phyloP scores from a whole-genome alignment of 169 alveolate species.

The Miamiensis avidus region DNA sequence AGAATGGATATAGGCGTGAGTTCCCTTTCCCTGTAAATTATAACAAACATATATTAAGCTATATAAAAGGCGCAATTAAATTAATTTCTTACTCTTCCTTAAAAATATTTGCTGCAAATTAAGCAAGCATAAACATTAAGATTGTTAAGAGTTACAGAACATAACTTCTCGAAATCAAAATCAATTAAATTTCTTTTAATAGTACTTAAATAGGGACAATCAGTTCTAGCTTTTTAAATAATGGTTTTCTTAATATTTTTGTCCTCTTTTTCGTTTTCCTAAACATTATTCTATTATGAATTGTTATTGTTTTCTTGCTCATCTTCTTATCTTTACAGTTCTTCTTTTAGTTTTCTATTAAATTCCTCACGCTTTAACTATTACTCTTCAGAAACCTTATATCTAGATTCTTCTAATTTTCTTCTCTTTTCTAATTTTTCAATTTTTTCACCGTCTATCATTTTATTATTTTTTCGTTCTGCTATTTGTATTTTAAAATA shows the following conservation, averaged over 20 bases:
- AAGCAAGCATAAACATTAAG: slow-evolving; percentile 97
- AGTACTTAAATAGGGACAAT: slow-evolving; percentile 96
- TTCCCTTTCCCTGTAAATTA: slow-evolving; percentile 26
- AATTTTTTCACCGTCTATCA: no score
- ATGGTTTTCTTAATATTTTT: slow-evolving; percentile 20
- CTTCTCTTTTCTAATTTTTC: not conserved
- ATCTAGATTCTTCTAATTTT: not conserved
- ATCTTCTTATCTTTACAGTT: not conserved
- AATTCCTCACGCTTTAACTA: not conserved
- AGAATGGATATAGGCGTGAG: slow-evolving; percentile 96
- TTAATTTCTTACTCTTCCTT: slow-evolving; percentile 79
- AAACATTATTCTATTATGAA: no score
- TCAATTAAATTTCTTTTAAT: slow-evolving; percentile 95
- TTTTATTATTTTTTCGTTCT: no score
- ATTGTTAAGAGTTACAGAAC: slow-evolving; percentile 95
- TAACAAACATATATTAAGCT: no score
- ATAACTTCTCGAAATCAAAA: slow-evolving; percentile 97
- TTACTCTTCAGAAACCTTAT: not conserved
- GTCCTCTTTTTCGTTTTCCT: no score
- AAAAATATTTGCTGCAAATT: slow-evolving; percentile 96
- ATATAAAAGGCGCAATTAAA: not conserved
- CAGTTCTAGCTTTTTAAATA: slow-evolving; percentile 2
- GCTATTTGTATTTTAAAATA: no score
- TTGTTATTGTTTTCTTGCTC: not conserved
- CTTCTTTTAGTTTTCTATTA: no score